Conservation (phyloP, 768 basidiomycete species). For the Lactarius hengduanensis region DNA sequence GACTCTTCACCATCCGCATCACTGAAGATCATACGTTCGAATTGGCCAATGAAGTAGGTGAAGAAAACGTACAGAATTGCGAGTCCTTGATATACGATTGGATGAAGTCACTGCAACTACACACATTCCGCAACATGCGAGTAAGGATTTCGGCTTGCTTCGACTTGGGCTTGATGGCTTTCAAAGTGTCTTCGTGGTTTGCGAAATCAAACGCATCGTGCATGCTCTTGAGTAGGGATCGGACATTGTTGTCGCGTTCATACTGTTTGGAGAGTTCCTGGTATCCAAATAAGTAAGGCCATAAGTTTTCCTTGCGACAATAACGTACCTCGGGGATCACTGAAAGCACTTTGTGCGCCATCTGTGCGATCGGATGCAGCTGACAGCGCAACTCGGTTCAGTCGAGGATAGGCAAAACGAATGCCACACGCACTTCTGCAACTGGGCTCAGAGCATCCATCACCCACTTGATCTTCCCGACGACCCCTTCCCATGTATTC, state of each 20-base stretch:
- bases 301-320: not conserved
- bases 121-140: not conserved
- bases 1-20: not conserved
- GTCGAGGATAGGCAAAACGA: not conserved
- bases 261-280: not conserved
- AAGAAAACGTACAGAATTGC: not conserved
- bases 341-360: not conserved
- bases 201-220: not conserved
- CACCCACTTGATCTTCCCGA: not conserved
- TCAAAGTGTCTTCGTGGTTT: not conserved
- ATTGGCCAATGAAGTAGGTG: not conserved
- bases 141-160: not conserved
- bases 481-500: not conserved
- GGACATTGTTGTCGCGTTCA: not conserved
- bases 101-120: not conserved
- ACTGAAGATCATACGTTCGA: not conserved
- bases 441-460: not conserved
- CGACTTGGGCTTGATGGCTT: not conserved
- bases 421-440: not conserved
- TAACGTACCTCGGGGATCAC: not conserved
- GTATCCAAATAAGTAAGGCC: not conserved
- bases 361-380: not conserved
- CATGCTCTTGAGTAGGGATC: not conserved
- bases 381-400: not conserved
- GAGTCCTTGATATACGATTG: not conserved